Conservation (phyloP, 2,329 filamentous ascomycete species). For the Botrytis porri region DNA sequence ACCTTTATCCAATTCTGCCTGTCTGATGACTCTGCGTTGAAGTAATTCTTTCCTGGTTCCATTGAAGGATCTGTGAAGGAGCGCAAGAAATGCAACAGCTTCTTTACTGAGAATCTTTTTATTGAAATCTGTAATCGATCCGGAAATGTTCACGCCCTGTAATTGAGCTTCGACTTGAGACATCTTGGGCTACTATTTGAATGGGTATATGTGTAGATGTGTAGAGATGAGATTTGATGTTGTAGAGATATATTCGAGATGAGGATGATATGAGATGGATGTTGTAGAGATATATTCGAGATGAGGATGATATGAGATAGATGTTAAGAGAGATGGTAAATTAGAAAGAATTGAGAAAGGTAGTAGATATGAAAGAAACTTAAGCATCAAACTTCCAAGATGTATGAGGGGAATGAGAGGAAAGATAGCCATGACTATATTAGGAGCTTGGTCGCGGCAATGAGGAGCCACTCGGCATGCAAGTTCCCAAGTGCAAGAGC, state of each 20-base stretch:
- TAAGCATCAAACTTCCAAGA: not conserved
- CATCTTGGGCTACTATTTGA: conserved; percentile 47
- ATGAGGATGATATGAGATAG: not conserved
- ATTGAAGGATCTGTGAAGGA: conserved; percentile 95
- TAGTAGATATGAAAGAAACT: not conserved
- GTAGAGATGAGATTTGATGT: not conserved
- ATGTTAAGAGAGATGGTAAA: not conserved
- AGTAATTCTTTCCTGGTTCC: conserved; percentile 81
- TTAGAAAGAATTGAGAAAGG: not conserved
- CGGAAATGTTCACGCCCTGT: conserved; percentile 83
- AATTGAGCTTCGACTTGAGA: conserved; percentile 72
- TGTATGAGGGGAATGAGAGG: not conserved
- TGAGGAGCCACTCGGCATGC: conserved; percentile 14
- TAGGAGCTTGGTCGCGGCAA: conserved; percentile 12
- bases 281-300: not conserved
- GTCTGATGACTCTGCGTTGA: conserved; percentile 79
- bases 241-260: not conserved
- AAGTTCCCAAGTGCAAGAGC: not conserved
- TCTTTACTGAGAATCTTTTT: conserved; percentile 90
- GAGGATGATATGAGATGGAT: not conserved
- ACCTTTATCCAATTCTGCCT: conserved; percentile 90
- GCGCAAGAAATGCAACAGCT: conserved; percentile 85
- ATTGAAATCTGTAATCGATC: conserved; percentile 71
- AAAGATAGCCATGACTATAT: conserved; percentile 12
- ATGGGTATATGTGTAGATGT: conserved; percentile 9